Base-by-base conservation (phyloP, 2,329 filamentous ascomycete species). In the Sphaerostilbella broomeana region DNA sequence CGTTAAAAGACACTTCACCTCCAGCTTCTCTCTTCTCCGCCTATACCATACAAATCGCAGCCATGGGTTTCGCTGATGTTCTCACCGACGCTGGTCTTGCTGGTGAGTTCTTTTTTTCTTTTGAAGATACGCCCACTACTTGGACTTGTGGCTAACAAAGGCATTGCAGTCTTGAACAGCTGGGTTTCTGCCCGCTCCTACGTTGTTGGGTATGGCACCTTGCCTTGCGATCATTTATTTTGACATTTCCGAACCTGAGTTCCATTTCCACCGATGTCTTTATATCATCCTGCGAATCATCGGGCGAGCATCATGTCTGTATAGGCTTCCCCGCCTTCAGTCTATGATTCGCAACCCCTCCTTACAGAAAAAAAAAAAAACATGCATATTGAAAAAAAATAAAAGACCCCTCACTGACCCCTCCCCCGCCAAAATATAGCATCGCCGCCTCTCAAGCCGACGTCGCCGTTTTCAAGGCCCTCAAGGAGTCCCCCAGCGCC, bases 381-480 rank as follows among this genome's bases (percentile, higher is more conserved):
- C 20, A 36, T n/a, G n/a, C n/a, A n/a, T n/a, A n/a, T n/a, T n/a
- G 28, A 21, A 26, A 36, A 21, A 36, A 40, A 25, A 29, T 29
- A 32, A 11, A 28, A 22, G 35, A 20, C 35, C 43, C 25, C 32
- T 35, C 17, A 35, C 21, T 38, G 17, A 39, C 30, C 38, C 35
- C 19, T 30, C 35, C 39, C 20, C 32, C 39, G 44, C 35, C 35
- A 32, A 26, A 42, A 16, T 28, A 37, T 47, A 79, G 69, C 49
- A 65, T 69, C 61, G 68, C 68, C 51, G 83, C 89, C 58, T 86
- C 86, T 57, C 92, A 98, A 77, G 92, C 92, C 70, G 92, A 98
- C 75, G 90, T 94, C 59, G 85, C 84, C 68, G 80, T 80, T 72
- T 97, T 85, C 85, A 94, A 97, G 80, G 85, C 85, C 59, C 68